Evolutionary conservation across 2,329 filamentous ascomycete genomes (phyloP).

Genomic region (Tolypocladium nubicola): DNA sequence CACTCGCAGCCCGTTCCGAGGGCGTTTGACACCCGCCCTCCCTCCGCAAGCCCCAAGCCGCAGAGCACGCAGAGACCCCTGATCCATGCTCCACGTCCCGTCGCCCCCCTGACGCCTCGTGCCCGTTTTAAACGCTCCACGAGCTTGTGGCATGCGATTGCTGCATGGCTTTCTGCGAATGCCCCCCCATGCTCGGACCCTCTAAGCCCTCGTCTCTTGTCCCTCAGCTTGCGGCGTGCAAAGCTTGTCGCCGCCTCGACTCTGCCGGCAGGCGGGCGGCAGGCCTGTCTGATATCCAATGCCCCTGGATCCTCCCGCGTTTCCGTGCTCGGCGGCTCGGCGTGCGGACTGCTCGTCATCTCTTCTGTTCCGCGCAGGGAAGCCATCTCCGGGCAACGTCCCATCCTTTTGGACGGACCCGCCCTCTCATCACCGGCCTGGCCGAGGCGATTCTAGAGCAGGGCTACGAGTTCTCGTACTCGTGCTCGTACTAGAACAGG

Average conservation of each 20-base stretch:
- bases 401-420: not conserved
- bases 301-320: not conserved
- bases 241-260: not conserved
- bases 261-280: not conserved
- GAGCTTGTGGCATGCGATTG: too few species aligned
- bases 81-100: not conserved
- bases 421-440: not conserved
- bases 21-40: not conserved
- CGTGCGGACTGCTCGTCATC: too few species aligned
- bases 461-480: not conserved
- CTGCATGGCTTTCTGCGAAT: too few species aligned
- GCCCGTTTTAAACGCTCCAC: too few species aligned
- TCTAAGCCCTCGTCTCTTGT: not conserved
- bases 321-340: not conserved
- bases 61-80: not conserved
- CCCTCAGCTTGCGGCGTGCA: not conserved
- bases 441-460: not conserved
- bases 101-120: not conserved
- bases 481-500: not conserved
- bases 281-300: too few species aligned
- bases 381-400: not conserved
- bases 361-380: not conserved
- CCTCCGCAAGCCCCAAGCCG: not conserved
- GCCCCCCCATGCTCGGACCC: not conserved
- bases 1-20: not conserved